A percentile compares a stretch with the other conserved stretches of the same genome.
These are phyloP conservation scores for Yamadazyma aaseri DNA, from an alignment of 1,139 yeast species.

Conservation along the genomic window DNA sequence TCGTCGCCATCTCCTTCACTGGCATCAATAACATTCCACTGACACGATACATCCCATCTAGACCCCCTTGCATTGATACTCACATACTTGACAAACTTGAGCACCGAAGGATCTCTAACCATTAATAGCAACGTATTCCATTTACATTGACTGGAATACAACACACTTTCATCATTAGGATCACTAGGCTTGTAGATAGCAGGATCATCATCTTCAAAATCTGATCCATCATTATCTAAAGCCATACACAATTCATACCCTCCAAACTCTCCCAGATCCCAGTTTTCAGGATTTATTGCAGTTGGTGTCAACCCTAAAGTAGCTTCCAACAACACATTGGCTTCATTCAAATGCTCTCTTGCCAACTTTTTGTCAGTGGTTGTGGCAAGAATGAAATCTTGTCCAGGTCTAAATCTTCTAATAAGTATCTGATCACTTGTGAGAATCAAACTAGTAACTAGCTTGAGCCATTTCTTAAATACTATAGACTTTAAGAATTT, in stretches of 20 bases:
- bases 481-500: constrained; percentile 56
- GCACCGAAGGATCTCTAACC: constrained; percentile 77
- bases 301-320: constrained; percentile 79
- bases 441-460: constrained; percentile 64
- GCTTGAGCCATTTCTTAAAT: constrained; percentile 69
- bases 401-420: constrained; percentile 92
- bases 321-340: constrained; percentile 62
- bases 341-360: constrained; percentile 31
- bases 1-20: too few species aligned
- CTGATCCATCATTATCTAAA: constrained; percentile 47
- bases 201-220: constrained; percentile 52
- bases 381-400: constrained; percentile 90
- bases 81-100: constrained; percentile 90
- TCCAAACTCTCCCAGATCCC: constrained; percentile 88
- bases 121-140: constrained; percentile 82
- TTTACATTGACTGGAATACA: constrained; percentile 75
- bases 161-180: constrained; percentile 70
- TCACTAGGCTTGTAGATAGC: constrained; percentile 58
- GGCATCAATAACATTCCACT: constrained; percentile 67
- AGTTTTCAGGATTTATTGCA: constrained; percentile 48
- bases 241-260: constrained; percentile 93
- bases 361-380: constrained; percentile 53
- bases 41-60: constrained; percentile 85
- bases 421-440: constrained; percentile 67
- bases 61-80: constrained; percentile 87